Evolutionary conservation across 768 basidiomycete genomes (phyloP), one percentile per base, ranked within the genome.

Genomic region (Cantharellus anzutake): DNA sequence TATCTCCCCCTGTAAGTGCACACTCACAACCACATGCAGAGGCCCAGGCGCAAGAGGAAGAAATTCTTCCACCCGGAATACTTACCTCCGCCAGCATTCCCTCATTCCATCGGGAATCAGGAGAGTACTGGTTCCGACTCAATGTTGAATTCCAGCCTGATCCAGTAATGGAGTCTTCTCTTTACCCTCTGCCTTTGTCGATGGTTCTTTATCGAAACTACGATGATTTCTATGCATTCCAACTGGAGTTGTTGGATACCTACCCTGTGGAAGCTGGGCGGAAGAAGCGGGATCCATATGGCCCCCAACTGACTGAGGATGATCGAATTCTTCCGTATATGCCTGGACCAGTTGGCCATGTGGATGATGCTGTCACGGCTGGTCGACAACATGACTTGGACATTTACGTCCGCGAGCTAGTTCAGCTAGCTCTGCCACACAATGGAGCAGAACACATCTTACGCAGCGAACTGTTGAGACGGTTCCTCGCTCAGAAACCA

Each of bases 161-260:
- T 65, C 38, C 60, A 3, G 77, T 77, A 62, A 74, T 75, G 4
- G 51, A 65, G 2, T 64, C 67, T 7, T 65, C 67, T 4, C 68
- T 68, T 4, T 11, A 11, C 11, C 66, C 70, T 14, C 76, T 83
- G 38, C 58, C 60, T 14, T 75, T 77, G 5, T 80, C 86, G 7
- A 81, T 98, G 60, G 81, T 91, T 64, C 76, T 98, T 51, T 99
- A 94, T 73, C 80, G 96, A 57, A 82, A 88, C 35, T 99, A 99
- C 75, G 87, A 93, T 66, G 94, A 99, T 70, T 99, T 99, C 70
- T 97, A 94, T 72, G 88, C 93, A 66, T 97, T 97, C 71, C 96
- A 99, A 68, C 85, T 96, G 60, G 74, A 79, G 3, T 78, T 99
- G 34, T 79, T 98, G 62, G 80, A 91, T 52, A 76, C 78, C 0